A percentile compares a stretch with the other conserved stretches of the same genome.
Conservation (phyloP, 768 basidiomycete species). For the Termitomyces sp. region DNA sequence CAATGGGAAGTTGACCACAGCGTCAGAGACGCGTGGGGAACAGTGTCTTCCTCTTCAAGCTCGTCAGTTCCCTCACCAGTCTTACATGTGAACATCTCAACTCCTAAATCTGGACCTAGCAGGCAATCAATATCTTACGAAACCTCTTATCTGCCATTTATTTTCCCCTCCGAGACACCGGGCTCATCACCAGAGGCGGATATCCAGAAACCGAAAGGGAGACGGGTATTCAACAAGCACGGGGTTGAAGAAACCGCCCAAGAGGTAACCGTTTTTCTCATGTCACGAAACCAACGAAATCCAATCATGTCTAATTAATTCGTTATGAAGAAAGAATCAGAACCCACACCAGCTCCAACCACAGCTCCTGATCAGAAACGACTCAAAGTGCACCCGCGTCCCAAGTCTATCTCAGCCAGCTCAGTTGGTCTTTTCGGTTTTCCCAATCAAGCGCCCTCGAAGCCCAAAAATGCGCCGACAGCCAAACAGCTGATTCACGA, state of each 20-base stretch:
- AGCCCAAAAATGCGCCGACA: slow-evolving; percentile 28
- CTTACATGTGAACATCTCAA: background rate
- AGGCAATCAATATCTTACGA: slow-evolving; percentile 42
- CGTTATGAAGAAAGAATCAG: slow-evolving; percentile 11
- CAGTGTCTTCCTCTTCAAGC: slow-evolving; percentile 12
- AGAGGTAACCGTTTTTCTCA: slow-evolving; percentile 14
- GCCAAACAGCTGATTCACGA: slow-evolving; percentile 44
- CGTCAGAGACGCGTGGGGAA: slow-evolving; percentile 49
- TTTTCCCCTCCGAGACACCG: slow-evolving; percentile 37
- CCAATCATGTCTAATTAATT: slow-evolving; percentile 16
- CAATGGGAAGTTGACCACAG: slow-evolving; percentile 59
- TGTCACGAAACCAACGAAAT: background rate
- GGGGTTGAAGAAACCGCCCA: slow-evolving; percentile 37
- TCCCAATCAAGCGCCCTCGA: slow-evolving; percentile 16
- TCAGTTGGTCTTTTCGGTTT: slow-evolving; percentile 18
- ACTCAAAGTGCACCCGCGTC: slow-evolving; percentile 13
- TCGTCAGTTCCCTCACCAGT: slow-evolving; percentile 15
- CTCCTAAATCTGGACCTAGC: background rate
- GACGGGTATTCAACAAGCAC: slow-evolving; percentile 48
- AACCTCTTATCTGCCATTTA: slow-evolving; percentile 61
- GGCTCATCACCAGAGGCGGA: slow-evolving; percentile 17
- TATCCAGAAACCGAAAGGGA: slow-evolving; percentile 32
- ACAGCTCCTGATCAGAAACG: slow-evolving; percentile 3
- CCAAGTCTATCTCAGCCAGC: slow-evolving; percentile 20
- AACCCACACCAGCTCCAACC: slow-evolving; percentile 7